Percentiles rank a stretch among this genome's conserved stretches.
These are phyloP conservation scores for Mrakia frigida DNA, from an alignment of 768 basidiomycete species.

Conservation along the genomic window DNA sequence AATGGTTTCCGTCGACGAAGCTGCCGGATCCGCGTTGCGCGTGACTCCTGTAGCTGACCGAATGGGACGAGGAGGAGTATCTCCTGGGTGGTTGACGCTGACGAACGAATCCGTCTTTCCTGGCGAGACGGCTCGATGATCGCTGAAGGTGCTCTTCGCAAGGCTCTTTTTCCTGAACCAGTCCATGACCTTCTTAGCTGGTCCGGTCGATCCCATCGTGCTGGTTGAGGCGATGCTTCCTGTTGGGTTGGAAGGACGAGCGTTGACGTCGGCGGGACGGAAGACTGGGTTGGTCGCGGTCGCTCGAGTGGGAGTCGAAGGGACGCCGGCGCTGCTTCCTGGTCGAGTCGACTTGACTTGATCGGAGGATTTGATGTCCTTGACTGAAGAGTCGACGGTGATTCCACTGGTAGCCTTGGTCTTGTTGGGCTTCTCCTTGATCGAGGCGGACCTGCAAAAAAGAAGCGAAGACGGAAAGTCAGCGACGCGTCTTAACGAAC, in stretches of 20 bases:
- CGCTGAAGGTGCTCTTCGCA: slow-evolving; percentile 2
- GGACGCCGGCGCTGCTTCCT: slow-evolving; percentile 50
- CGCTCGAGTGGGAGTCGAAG: slow-evolving; percentile 39
- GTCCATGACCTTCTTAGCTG: slow-evolving; percentile 90
- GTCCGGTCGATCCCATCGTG: slow-evolving; percentile 41
- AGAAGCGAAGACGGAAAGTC: background rate
- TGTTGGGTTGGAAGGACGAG: slow-evolving; percentile 19
- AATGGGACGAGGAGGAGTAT: slow-evolving; percentile 4
- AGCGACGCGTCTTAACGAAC: background rate
- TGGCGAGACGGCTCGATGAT: slow-evolving; percentile 13
- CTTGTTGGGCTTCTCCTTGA: slow-evolving; percentile 25
- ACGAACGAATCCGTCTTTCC: slow-evolving; percentile 27
- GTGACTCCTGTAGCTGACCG: background rate
- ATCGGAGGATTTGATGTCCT: slow-evolving; percentile 13
- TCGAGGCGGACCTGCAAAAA: slow-evolving; percentile 1
- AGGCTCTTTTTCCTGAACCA: slow-evolving; percentile 69
- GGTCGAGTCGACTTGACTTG: slow-evolving; percentile 55
- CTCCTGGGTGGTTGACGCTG: slow-evolving; percentile 6
- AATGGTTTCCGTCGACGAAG: background rate
- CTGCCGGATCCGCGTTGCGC: background rate
- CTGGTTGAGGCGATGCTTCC: slow-evolving; percentile 28
- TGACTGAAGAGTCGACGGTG: slow-evolving; percentile 19
- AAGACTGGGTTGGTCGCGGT: slow-evolving; percentile 35
- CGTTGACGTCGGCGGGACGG: background rate
- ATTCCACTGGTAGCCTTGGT: slow-evolving; percentile 26